Evolutionary conservation across 768 basidiomycete species (phyloP).

Genomic region (Tylopilus plumbeoviolaceoides): DNA sequence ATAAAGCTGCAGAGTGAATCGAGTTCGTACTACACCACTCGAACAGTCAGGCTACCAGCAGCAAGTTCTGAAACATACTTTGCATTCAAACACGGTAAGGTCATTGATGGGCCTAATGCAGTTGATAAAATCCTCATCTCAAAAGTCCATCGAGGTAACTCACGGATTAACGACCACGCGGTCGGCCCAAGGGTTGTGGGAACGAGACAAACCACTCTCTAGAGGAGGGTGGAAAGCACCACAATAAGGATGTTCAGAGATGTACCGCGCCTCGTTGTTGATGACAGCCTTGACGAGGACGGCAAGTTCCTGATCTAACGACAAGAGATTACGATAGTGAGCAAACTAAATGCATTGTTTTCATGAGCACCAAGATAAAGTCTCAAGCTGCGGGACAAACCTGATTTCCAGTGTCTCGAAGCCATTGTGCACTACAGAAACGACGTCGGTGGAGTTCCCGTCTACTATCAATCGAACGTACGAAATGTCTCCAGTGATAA

Average conservation of each 20-base stretch:
- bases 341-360: conserved; percentile 53
- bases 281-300: conserved; percentile 76
- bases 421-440: conserved; percentile 66
- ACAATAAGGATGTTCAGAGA: conserved; percentile 72
- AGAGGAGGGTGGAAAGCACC: conserved; percentile 80
- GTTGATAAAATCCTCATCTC: neutral
- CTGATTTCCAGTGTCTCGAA: conserved; percentile 79
- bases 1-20: conserved; percentile 78
- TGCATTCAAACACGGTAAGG: conserved; percentile 77
- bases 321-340: conserved; percentile 59
- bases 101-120: conserved; percentile 57
- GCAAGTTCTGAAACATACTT: conserved; percentile 40
- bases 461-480: conserved; percentile 33
- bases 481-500: conserved; percentile 82
- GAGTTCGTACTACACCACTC: conserved; percentile 68
- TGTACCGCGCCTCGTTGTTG: conserved; percentile 74
- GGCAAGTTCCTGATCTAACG: conserved; percentile 54
- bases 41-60: no score
- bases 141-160: conserved; percentile 23
- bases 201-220: conserved; percentile 62
- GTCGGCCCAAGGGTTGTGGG: conserved; percentile 66
- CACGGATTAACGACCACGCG: conserved; percentile 73
- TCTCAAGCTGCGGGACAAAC: conserved; percentile 30
- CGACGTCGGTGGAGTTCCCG: conserved; percentile 3
- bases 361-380: neutral